These are phyloP conservation scores for Oropetium thomaeum DNA, from an alignment of 176 grass and related monocot species.

Conservation along the genomic window DNA sequence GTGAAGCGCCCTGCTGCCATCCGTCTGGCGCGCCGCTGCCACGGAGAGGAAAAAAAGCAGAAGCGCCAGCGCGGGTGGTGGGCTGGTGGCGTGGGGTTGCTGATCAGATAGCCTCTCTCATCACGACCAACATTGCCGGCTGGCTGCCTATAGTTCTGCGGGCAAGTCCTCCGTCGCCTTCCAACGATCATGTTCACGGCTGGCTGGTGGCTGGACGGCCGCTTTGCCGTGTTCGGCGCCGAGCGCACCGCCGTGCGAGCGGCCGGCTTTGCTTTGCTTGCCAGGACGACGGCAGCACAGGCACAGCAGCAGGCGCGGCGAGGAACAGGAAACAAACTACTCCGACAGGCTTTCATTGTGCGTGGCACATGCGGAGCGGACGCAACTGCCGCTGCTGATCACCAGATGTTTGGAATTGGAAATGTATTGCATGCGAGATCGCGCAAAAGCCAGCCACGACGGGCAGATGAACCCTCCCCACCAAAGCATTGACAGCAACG, in stretches of 20 bases:
- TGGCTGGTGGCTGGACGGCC: background rate
- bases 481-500: background rate
- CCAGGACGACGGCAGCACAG: background rate
- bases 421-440: too few relatives aligned
- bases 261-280: background rate
- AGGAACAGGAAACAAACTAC: slow-evolving; percentile 14
- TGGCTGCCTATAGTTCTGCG: too few relatives aligned
- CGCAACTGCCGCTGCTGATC: background rate
- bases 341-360: background rate
- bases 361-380: background rate
- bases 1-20: background rate
- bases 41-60: background rate
- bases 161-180: background rate
- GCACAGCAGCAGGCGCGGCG: background rate
- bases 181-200: background rate
- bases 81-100: too few relatives aligned
- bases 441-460: too few relatives aligned
- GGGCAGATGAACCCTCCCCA: too few relatives aligned
- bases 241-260: slow-evolving; percentile 8
- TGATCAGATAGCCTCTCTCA: too few relatives aligned
- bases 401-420: too few relatives aligned
- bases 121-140: background rate
- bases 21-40: background rate
- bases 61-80: background rate
- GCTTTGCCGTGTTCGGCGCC: slow-evolving; percentile 30